phyloP scores from a whole-genome alignment of 371 early-diverging fungal species.

The Rhizopus sp. region DNA sequence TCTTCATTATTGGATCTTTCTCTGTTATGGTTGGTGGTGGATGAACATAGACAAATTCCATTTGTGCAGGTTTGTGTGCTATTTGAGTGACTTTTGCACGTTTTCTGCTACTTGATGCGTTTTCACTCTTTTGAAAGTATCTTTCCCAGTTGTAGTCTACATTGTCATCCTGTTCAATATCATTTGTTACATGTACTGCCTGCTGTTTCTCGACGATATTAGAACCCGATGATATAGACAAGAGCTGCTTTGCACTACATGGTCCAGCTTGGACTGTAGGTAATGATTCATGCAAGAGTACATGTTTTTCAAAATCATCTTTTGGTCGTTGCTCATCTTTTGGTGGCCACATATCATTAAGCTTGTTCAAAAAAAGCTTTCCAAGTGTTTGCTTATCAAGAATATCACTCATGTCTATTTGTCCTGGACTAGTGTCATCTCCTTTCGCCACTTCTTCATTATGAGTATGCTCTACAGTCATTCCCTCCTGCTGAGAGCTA shows the following conservation, averaged over 20 bases:
- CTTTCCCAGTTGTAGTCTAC: neutral
- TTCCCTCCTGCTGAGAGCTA: too few species aligned
- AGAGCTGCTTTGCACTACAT: neutral
- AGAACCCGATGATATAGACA: neutral
- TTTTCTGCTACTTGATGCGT: neutral
- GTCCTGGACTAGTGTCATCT: neutral
- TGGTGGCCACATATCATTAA: neutral
- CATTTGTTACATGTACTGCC: too few species aligned
- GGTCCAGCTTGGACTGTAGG: neutral
- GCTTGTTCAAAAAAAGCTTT: neutral
- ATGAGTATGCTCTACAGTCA: too few species aligned
- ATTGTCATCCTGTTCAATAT: neutral
- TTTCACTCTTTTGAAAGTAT: neutral
- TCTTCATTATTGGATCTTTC: neutral
- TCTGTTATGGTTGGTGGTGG: conserved; percentile 25
- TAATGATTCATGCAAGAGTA: neutral
- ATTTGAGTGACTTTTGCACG: neutral
- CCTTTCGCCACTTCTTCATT: neutral
- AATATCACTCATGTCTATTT: too few species aligned
- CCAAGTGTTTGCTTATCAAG: too few species aligned
- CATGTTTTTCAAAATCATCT: neutral
- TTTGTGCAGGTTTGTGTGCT: neutral
- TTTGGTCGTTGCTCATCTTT: neutral
- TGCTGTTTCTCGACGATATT: neutral
- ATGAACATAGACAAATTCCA: conserved; percentile 21